Percentiles rank a stretch among this genome's conserved stretches.
phyloP scores from a whole-genome alignment of 2,329 filamentous ascomycete genomes.

The Dothideomycetes sp. region DNA sequence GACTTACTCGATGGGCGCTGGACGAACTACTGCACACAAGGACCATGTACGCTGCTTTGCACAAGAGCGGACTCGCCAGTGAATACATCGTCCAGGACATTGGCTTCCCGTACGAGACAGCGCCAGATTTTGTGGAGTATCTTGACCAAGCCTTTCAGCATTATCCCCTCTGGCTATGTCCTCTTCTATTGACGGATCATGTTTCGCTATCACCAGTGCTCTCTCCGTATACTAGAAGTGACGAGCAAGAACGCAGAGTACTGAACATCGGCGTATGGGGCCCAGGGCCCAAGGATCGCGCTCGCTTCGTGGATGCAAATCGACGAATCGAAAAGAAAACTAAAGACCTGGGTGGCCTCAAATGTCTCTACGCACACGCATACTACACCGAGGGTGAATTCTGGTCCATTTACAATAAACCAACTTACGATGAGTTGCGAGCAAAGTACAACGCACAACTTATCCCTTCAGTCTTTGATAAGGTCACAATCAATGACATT shows the following conservation, averaged over 20 bases:
- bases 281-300: constrained; percentile 48
- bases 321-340: constrained; percentile 60
- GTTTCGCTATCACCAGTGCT: not conserved
- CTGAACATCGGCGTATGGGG: constrained; percentile 66
- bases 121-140: constrained; percentile 43
- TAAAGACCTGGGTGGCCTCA: constrained; percentile 59
- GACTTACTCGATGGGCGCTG: constrained; percentile 45
- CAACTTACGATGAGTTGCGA: constrained; percentile 52
- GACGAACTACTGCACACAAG: constrained; percentile 51
- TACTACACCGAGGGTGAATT: constrained; percentile 69
- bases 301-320: constrained; percentile 58
- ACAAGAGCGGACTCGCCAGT: constrained; percentile 44
- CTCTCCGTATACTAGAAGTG: constrained; percentile 2
- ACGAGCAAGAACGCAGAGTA: constrained; percentile 19
- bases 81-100: constrained; percentile 54
- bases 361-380: constrained; percentile 80
- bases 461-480: constrained; percentile 60
- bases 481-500: constrained; percentile 50
- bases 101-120: constrained; percentile 42
- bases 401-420: constrained; percentile 50
- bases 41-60: constrained; percentile 52
- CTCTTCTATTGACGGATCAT: constrained; percentile 20
- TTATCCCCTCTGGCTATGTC: constrained; percentile 51
- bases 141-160: constrained; percentile 36
- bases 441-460: constrained; percentile 50